Evolutionary conservation across 768 basidiomycete genomes (phyloP), one percentile per base, ranked within the genome.

Genomic region (Termitomyces sp.): DNA sequence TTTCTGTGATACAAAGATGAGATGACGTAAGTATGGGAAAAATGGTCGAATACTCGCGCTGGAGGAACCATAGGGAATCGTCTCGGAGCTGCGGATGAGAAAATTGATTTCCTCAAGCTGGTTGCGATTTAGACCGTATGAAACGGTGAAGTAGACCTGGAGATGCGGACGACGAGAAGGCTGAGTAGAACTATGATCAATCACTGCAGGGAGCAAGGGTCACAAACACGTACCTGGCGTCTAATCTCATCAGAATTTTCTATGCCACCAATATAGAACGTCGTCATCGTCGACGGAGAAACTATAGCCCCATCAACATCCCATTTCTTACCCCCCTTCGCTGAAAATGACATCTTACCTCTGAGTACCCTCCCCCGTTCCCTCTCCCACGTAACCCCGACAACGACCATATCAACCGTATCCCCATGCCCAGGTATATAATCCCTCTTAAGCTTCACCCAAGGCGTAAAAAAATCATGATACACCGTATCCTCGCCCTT

Each of bases 391-490:
- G 79, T 72, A 18, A 85, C 91, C 1, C 83, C 94, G 18, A 96
- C 70, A 32, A 96, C 64, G 3, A 84, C 84, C 53, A 96, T 76
- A 66, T 94, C 91, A 15, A 94, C 60, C 5, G 82, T 79, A 67
- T 98, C 94, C 0, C 92, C 91, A 42, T 88, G 78, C 4, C 88
- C 88, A 1, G 85, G 84, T 36, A 98, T 91, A 58, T 96, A 96
- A 66, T 98, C 94, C 64, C 79, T 84, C 74, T 94, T 92, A 46
- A 92, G 63, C 71, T 97, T 96, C 27, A 94, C 85, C 93, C 94
- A 96, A 15, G 86, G 86, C 54, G 76, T 70, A 5, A 63, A 69
- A 60, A 67, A 74, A 60, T 88, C 85, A 55, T 86, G 84, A 66
- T 96, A 95, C 2, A 49, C 58, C 0, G 88, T 85, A 22, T 80